Evolutionary conservation across 2,329 filamentous ascomycete species (phyloP).

Genomic region (Verticillium albo-atrum): DNA sequence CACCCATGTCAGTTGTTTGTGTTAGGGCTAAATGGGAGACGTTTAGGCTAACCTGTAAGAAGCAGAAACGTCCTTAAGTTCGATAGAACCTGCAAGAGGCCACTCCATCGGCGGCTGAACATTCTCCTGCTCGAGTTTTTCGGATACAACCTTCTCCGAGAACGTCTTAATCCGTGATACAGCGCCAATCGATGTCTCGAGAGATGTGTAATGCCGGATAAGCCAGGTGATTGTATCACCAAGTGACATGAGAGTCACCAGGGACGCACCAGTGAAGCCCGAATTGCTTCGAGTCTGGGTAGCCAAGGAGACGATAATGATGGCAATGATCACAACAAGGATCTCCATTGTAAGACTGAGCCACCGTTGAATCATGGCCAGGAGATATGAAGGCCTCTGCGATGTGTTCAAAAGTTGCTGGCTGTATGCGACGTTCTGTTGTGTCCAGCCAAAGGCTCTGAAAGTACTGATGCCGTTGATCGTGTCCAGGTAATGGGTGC

Average conservation of each 20-base stretch:
- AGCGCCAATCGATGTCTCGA: slow-evolving; percentile 17
- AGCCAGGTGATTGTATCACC: slow-evolving; percentile 20
- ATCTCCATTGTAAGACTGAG: slow-evolving; percentile 44
- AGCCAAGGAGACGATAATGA: slow-evolving; percentile 41
- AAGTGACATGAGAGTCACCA: slow-evolving; percentile 28
- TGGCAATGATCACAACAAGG: slow-evolving; percentile 40
- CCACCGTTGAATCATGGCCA: slow-evolving; percentile 52
- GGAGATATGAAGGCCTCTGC: slow-evolving; percentile 49
- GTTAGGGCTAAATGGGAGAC: neutral
- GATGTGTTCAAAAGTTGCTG: slow-evolving; percentile 42
- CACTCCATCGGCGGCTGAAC: slow-evolving; percentile 7
- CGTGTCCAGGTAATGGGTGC: slow-evolving; percentile 44
- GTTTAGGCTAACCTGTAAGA: slow-evolving; percentile 4
- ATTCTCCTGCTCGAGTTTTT: slow-evolving; percentile 8
- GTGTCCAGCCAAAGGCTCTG: slow-evolving; percentile 49
- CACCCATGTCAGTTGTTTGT: too few relatives aligned
- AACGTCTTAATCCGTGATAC: slow-evolving; percentile 15
- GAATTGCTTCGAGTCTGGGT: slow-evolving; percentile 29
- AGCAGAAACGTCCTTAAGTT: slow-evolving; percentile 13
- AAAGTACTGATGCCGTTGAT: slow-evolving; percentile 47
- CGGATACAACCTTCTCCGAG: slow-evolving; percentile 8
- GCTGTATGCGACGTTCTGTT: slow-evolving; percentile 36
- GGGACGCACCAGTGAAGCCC: slow-evolving; percentile 26
- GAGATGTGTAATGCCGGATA: slow-evolving; percentile 22
- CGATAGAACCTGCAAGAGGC: slow-evolving; percentile 12